Conservation (phyloP, 2,329 filamentous ascomycete genomes). For the Coniella lustricola region DNA sequence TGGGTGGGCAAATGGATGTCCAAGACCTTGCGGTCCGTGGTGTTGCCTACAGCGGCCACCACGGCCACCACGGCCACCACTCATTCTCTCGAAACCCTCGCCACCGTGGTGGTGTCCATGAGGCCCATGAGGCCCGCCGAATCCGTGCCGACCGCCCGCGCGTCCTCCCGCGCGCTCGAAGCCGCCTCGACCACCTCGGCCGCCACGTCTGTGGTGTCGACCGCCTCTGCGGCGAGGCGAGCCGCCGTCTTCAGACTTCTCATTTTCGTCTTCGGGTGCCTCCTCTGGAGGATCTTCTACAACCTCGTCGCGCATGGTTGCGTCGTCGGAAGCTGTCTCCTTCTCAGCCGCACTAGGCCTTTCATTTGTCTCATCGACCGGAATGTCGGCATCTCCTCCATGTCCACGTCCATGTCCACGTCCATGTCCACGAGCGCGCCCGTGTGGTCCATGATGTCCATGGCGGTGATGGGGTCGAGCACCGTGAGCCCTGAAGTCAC, state of each 20-base stretch:
- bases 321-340: constrained; percentile 26
- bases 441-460: constrained; percentile 7
- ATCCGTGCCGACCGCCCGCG: constrained; percentile 17
- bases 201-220: constrained; percentile 14
- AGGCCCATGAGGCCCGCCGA: constrained; percentile 16
- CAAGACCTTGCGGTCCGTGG: too few relatives aligned
- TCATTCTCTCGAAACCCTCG: constrained; percentile 10
- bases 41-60: too few relatives aligned
- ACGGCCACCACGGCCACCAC: too few relatives aligned
- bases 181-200: constrained; percentile 20
- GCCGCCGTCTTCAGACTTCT: not conserved
- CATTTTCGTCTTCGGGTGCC: constrained; percentile 19
- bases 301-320: constrained; percentile 28
- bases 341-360: constrained; percentile 15
- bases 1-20: too few relatives aligned
- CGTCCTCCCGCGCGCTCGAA: constrained; percentile 19
- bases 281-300: constrained; percentile 24
- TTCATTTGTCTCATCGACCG: not conserved
- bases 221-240: not conserved
- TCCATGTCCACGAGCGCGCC: not conserved
- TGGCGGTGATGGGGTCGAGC: not conserved
- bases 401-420: not conserved
- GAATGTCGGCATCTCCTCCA: not conserved
- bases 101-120: constrained; percentile 18
- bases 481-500: not conserved